Evolutionary conservation across 805 yeast species (phyloP).

Genomic region (Wickerhamia fluorescens): DNA sequence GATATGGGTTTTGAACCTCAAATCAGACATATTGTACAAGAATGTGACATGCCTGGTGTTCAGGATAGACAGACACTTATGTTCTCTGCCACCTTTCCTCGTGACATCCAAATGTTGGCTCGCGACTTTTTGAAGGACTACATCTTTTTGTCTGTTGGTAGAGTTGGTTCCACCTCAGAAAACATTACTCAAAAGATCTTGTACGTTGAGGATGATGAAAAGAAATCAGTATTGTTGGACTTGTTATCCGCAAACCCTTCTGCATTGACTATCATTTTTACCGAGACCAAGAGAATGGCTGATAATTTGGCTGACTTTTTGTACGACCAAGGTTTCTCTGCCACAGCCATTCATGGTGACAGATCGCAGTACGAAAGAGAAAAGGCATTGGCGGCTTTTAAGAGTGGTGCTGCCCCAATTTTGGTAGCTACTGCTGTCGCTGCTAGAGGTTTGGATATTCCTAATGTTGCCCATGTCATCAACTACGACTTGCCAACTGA

Average conservation of each 20-base stretch:
- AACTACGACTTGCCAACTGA: constrained; percentile 96
- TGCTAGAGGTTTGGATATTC: constrained; percentile 99
- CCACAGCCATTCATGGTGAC: constrained; percentile 99
- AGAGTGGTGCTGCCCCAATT: constrained; percentile 84
- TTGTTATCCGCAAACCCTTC: constrained; percentile 67
- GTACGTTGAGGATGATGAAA: constrained; percentile 92
- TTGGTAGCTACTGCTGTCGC: constrained; percentile 99
- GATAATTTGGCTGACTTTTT: constrained; percentile 91
- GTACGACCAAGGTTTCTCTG: constrained; percentile 84
- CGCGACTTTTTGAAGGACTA: constrained; percentile 95
- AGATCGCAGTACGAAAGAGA: constrained; percentile 98
- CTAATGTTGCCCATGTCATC: constrained; percentile 96
- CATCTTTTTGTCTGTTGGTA: constrained; percentile 94
- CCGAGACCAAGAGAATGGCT: constrained; percentile 98
- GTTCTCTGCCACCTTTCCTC: constrained; percentile 99
- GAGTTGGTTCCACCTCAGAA: constrained; percentile 98
- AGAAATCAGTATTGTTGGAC: constrained; percentile 82
- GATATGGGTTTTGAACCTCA: constrained; percentile 99
- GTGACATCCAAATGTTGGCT: constrained; percentile 94
- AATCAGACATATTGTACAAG: constrained; percentile 96
- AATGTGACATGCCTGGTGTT: constrained; percentile 95
- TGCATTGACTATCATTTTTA: constrained; percentile 89
- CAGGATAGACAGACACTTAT: constrained; percentile 90
- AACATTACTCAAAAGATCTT: constrained; percentile 92
- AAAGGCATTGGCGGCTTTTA: constrained; percentile 91